A percentile compares a stretch with the other conserved stretches of the same genome.
Conservation (phyloP, 768 basidiomycete genomes). For the Boletus subparvulus region DNA sequence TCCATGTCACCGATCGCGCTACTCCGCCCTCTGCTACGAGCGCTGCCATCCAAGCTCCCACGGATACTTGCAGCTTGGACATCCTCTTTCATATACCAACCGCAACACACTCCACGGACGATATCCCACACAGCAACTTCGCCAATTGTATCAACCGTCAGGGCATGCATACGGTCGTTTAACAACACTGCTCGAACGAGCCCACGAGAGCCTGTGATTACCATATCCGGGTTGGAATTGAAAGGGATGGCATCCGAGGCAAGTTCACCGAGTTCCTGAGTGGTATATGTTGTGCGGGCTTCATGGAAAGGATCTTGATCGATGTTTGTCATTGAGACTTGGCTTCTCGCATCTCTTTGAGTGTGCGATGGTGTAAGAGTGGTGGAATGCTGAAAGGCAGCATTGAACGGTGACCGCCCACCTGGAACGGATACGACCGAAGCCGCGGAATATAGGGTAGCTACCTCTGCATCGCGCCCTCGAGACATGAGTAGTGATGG, state of each 20-base stretch:
- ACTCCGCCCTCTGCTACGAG: slow-evolving; percentile 33
- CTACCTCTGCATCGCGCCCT: slow-evolving; percentile 71
- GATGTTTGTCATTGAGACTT: slow-evolving; percentile 18
- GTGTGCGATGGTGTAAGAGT: slow-evolving; percentile 29
- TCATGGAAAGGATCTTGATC: slow-evolving; percentile 36
- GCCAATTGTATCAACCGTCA: slow-evolving; percentile 87
- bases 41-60: slow-evolving; percentile 45
- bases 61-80: slow-evolving; percentile 55
- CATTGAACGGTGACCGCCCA: slow-evolving; percentile 37
- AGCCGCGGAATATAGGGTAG: slow-evolving; percentile 84
- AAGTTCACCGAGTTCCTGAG: slow-evolving; percentile 74
- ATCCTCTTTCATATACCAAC: slow-evolving; percentile 64
- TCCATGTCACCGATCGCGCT: slow-evolving; percentile 42
- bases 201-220: slow-evolving; percentile 76
- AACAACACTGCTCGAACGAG: slow-evolving; percentile 79
- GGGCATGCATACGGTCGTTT: slow-evolving; percentile 85
- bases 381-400: slow-evolving; percentile 34
- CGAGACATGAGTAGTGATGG: slow-evolving; percentile 35
- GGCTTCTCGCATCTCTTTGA: slow-evolving; percentile 19
- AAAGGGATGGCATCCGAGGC: slow-evolving; percentile 73
- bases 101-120: slow-evolving; percentile 71
- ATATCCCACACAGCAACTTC: slow-evolving; percentile 94
- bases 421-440: slow-evolving; percentile 70
- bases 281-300: slow-evolving; percentile 49
- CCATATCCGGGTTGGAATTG: slow-evolving; percentile 55